Evolutionary conservation across 306 rosid species (phyloP).

Genomic region (Fragaria nilgerrensis): DNA sequence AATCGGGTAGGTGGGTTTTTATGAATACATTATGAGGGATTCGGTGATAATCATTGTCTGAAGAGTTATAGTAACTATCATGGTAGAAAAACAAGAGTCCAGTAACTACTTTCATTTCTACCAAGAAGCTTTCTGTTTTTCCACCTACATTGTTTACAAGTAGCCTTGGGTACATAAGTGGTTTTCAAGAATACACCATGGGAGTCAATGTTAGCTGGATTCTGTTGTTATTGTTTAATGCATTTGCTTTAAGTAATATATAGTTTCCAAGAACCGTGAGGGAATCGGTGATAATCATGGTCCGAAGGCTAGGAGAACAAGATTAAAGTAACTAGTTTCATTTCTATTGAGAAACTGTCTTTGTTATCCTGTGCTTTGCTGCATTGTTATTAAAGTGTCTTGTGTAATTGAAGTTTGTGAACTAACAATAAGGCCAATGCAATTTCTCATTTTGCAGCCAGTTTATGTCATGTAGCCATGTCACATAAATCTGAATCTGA

Average conservation of each 20-base stretch:
- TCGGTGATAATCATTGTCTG: neutral
- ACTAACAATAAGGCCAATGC: neutral
- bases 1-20: neutral
- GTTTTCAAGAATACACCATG: neutral
- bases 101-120: neutral
- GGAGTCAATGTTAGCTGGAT: neutral
- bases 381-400: neutral
- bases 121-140: too few relatives aligned
- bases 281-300: neutral
- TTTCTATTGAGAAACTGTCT: neutral
- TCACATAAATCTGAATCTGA: neutral
- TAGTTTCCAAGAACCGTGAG: neutral
- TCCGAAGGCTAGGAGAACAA: neutral
- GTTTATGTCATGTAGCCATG: neutral
- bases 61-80: neutral
- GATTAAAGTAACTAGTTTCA: neutral
- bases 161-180: neutral
- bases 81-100: neutral
- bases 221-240: neutral
- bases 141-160: neutral
- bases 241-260: neutral
- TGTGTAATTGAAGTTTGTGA: neutral
- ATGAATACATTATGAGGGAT: neutral
- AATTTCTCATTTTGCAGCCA: neutral
- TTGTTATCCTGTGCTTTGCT: neutral